Base-by-base conservation (phyloP, 768 basidiomycete species). In the Macrolepiota albuminosa region DNA sequence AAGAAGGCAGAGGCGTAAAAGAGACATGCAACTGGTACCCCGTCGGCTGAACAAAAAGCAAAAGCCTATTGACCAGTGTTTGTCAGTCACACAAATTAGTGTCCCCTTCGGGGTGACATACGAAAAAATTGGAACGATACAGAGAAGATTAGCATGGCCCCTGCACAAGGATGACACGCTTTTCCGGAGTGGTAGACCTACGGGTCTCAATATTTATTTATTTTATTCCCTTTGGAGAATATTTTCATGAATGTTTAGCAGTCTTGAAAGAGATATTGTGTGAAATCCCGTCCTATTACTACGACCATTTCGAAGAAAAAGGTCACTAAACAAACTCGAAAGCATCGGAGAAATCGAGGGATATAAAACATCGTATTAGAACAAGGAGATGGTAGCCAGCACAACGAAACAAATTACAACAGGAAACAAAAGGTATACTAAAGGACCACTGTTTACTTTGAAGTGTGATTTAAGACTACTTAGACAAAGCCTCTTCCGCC, bases 61-160 rank as follows among this genome's bases (percentile, higher is more conserved):
- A 60, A 55, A 64, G 14, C 55, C 8, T 55, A 36, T 34, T 59
- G 24, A 48, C n/a, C 4, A 16, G 10, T 63, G 21, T 50, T 46
- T 21, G 21, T 10, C 36, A 4, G 18, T 26, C 0, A 43, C 42
- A 0, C 7, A 26, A 3, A 1, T 10, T 0, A 0, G 2, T 84
- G 86, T 86, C 86, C 87, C 86, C 86, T 89, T 88, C 86, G 86
- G 87, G 86, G 90, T 88, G 88, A 86, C 90, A 90, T 88, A 91
- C 86, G 88, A 89, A 90, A 94, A 93, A 92, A 90, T 94, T 93
- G 93, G 91, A 95, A 94, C 92, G 90, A 95, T 95, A 95, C 93
- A 94, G 93, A 96, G 94, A 95, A 95, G 94, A 95, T 96, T 95
- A 95, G 94, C 94, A 96, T 96, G 91, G 95, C 93, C 94, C 95